Evolutionary conservation across 345 rosid species (phyloP), one percentile per base, ranked within the genome.

Genomic region (Lepidium aucheri): DNA sequence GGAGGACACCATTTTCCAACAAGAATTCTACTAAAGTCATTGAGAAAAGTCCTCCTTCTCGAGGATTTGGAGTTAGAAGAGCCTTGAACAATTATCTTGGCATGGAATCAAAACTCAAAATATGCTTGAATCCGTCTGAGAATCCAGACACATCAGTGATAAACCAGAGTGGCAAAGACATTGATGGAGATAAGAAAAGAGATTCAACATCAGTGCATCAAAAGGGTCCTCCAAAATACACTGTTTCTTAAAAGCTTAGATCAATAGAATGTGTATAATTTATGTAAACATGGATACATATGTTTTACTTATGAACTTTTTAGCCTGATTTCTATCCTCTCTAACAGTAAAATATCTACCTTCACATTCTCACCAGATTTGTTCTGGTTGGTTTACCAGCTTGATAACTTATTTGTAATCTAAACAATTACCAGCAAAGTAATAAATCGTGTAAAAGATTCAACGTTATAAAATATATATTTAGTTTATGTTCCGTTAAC

Each of bases 31-130:
- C 45, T 74, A 81, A 80, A 78, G 50, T 35, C 49, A 42, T 1
- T 16, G 67, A 73, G 56, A 73, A 66, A 59, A 60, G 60, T 33
- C 79, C 71, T 67, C 82, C 63, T 15, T 87, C 95, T 3, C 87
- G 90, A 15, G 97, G 99, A 13, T 83, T 85, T 15, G 99, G 99
- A 65, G 99, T 94, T 54, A 88, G 70, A 77, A 88, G 87, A 36
- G 95, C 77, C 7, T 73, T 94, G 74, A 80, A 83, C 33, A 86
- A 81, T 52, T 94, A 90, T 77, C 92, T 94, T 30, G 85, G 93
- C 24, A 93, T 67, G 36, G 97, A 93, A 4, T 45, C 87, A 1
- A 93, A 82, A 74, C 55, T 83, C 20, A 88, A 81, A 77, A 63
- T 81, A 12, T 78, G 88, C 5, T 80, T 84, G 41, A 83, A 65